Percentiles rank a stretch among this genome's conserved stretches.
phyloP scores from a whole-genome alignment of 202 grass and related monocot genomes.

The Tripidium arundinaceum region DNA sequence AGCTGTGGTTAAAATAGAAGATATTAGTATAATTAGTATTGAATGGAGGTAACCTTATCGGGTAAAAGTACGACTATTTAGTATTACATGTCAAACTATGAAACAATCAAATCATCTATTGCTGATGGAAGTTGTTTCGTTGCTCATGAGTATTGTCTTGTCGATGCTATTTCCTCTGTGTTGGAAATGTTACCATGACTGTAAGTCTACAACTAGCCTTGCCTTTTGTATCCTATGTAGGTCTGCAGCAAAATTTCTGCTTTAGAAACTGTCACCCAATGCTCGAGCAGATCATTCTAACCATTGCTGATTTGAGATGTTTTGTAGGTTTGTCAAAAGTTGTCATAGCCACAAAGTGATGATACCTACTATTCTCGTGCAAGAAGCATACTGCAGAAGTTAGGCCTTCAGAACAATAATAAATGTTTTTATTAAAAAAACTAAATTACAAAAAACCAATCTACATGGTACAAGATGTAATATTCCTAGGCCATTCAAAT shows the following conservation, averaged over 20 bases:
- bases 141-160: neutral
- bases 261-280: neutral
- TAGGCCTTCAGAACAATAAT: slow-evolving; percentile 94
- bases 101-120: no score
- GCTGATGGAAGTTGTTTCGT: neutral
- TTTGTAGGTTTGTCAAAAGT: slow-evolving; percentile 85
- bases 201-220: no score
- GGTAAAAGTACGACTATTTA: no score
- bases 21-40: no score
- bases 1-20: no score
- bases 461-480: neutral
- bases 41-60: no score
- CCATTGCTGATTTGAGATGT: neutral
- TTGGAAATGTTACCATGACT: neutral
- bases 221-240: neutral
- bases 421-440: neutral
- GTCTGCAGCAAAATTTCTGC: neutral
- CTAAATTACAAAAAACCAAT: neutral
- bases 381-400: slow-evolving; percentile 64
- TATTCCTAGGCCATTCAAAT: neutral
- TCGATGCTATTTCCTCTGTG: neutral
- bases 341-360: slow-evolving; percentile 52
- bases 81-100: no score
- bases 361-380: slow-evolving; percentile 62
- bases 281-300: neutral